phyloP scores from a whole-genome alignment of 345 rosid species.

The Syzygium aqueum region DNA sequence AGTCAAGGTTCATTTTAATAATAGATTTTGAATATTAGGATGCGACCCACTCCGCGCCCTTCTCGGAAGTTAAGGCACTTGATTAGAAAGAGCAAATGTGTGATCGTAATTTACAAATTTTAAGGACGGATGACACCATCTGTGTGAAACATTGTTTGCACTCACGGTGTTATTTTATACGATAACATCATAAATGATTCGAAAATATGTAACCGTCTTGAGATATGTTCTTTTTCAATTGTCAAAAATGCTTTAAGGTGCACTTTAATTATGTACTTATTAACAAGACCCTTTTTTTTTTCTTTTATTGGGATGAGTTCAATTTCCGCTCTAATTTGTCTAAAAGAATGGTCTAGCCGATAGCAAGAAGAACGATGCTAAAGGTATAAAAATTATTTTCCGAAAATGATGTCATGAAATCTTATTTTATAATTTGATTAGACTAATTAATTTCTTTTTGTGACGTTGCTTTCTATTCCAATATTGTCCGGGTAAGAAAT shows the following conservation, averaged over 20 bases:
- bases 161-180: background rate
- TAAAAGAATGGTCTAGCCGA: background rate
- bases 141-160: background rate
- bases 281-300: background rate
- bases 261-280: background rate
- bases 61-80: background rate
- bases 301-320: background rate
- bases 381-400: background rate
- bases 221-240: background rate
- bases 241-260: background rate
- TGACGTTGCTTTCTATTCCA: background rate
- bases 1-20: background rate
- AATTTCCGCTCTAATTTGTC: background rate
- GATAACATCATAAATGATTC: background rate
- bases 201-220: background rate
- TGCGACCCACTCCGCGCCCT: background rate
- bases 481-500: background rate
- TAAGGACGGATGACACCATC: rapidly evolving
- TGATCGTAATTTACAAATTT: background rate
- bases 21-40: background rate
- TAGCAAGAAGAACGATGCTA: background rate
- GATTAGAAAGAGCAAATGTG: background rate
- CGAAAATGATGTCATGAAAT: background rate
- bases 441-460: background rate
- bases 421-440: background rate